Evolutionary conservation across 2,329 filamentous ascomycete genomes (phyloP).

Genomic region (Aspergillus sp.): DNA sequence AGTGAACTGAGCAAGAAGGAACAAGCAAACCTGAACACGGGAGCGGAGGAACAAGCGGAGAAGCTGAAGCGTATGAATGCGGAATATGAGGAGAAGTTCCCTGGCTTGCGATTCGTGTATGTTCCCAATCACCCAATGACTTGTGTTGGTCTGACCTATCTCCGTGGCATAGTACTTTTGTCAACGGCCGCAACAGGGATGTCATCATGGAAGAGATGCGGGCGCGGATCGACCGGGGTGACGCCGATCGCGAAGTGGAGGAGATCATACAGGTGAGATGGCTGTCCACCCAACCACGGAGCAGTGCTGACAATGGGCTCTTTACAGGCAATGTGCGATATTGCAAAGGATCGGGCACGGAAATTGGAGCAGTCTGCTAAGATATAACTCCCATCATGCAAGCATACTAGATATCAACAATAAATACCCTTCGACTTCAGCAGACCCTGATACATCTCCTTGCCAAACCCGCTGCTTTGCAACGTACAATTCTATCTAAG

Average conservation of each 20-base stretch:
- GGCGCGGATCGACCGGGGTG: conserved; percentile 67
- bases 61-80: conserved; percentile 68
- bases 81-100: conserved; percentile 79
- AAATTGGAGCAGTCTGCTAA: conserved; percentile 54
- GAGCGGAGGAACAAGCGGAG: conserved; percentile 46
- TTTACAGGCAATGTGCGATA: conserved; percentile 84
- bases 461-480: too few species aligned
- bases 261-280: conserved; percentile 71
- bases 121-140: not conserved
- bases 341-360: conserved; percentile 74
- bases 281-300: not conserved
- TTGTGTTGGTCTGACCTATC: not conserved
- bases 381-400: conserved; percentile 4
- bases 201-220: conserved; percentile 83
- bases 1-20: conserved; percentile 79
- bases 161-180: conserved; percentile 66
- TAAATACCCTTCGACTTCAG: not conserved
- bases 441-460: not conserved
- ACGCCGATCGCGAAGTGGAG: conserved; percentile 67
- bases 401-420: not conserved
- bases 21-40: conserved; percentile 71
- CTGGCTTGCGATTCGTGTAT: conserved; percentile 72
- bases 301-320: conserved; percentile 4
- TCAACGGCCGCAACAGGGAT: conserved; percentile 74
- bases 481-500: too few species aligned